Conservation (phyloP, 805 yeast species). For the Ogataea dorogensis region DNA sequence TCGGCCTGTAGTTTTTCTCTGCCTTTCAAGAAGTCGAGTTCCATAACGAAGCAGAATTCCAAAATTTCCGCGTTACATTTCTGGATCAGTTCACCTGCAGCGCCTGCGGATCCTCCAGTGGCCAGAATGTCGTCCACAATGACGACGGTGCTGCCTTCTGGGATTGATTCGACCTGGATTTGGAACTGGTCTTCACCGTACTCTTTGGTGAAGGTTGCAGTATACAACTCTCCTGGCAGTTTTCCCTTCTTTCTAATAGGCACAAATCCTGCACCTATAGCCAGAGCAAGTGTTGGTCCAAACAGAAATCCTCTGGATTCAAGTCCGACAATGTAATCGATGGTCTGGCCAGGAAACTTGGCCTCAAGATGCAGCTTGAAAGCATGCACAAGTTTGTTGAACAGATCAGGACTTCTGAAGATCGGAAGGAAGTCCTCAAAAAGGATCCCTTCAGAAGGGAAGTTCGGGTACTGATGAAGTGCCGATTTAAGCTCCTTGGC, state of each 20-base stretch:
- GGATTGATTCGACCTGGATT: conserved; percentile 79
- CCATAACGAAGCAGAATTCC: conserved; percentile 89
- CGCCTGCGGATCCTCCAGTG: conserved; percentile 95
- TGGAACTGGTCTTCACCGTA: conserved; percentile 90
- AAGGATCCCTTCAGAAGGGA: conserved; percentile 88
- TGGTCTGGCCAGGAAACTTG: conserved; percentile 46
- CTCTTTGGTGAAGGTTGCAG: conserved; percentile 81
- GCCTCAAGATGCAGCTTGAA: conserved; percentile 70
- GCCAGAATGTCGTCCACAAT: conserved; percentile 97
- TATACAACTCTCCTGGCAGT: conserved; percentile 79
- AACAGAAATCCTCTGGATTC: conserved; percentile 97
- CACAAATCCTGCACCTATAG: conserved; percentile 83
- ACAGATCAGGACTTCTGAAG: conserved; percentile 76
- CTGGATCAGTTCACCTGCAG: conserved; percentile 82
- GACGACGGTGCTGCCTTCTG: conserved; percentile 75
- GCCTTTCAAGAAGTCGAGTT: conserved; percentile 92
- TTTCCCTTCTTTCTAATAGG: conserved; percentile 96
- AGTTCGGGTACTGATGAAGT: conserved; percentile 81
- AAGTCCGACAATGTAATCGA: conserved; percentile 89
- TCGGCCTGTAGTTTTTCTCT: conserved; percentile 83
- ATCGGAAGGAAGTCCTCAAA: conserved; percentile 97
- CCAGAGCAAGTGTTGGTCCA: conserved; percentile 93
- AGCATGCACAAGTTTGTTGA: conserved; percentile 78
- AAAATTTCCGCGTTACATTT: conserved; percentile 67
- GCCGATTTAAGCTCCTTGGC: conserved; percentile 52